Conservation (phyloP, 352 stramenopile species). For the Phytophthora capsici region DNA sequence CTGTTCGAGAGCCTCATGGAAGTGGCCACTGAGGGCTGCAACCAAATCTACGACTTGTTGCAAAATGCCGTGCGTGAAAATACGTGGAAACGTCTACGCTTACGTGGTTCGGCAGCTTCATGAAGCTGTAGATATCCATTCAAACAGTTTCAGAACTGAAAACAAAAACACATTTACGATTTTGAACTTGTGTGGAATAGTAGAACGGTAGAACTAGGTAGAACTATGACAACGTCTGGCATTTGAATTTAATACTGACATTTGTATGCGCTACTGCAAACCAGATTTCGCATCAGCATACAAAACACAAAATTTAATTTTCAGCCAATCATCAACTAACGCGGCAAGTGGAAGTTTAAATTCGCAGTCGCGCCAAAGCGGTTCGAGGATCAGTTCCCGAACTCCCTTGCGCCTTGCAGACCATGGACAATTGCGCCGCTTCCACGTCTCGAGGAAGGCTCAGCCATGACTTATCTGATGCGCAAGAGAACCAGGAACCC, state of each 20-base stretch:
- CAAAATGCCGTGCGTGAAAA: constrained; percentile 89
- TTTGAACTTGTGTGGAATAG: not conserved
- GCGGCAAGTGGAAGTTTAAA: constrained; percentile 47
- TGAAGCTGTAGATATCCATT: constrained; percentile 13
- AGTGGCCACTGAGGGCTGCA: constrained; percentile 78
- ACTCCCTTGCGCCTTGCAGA: constrained; percentile 7
- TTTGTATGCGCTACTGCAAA: constrained; percentile 30
- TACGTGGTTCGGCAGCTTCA: constrained; percentile 50
- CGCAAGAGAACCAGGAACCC: constrained; percentile 49
- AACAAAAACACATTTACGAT: not conserved
- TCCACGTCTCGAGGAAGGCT: not conserved
- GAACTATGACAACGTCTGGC: no score
- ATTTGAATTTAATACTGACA: constrained; percentile 26
- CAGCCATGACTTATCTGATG: not conserved
- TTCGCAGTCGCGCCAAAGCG: constrained; percentile 27
- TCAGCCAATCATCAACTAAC: constrained; percentile 35
- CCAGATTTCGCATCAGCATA: not conserved
- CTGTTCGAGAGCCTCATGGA: constrained; percentile 90
- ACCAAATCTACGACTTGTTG: constrained; percentile 86
- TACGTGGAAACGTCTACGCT: constrained; percentile 78
- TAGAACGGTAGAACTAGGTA: constrained; percentile 18
- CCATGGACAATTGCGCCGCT: constrained; percentile 30
- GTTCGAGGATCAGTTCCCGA: constrained; percentile 24
- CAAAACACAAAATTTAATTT: constrained; percentile 6
- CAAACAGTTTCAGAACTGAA: not conserved